Percentiles rank a stretch among this genome's conserved stretches.
phyloP scores from a whole-genome alignment of 805 yeast species.

The Candida berthetii region DNA sequence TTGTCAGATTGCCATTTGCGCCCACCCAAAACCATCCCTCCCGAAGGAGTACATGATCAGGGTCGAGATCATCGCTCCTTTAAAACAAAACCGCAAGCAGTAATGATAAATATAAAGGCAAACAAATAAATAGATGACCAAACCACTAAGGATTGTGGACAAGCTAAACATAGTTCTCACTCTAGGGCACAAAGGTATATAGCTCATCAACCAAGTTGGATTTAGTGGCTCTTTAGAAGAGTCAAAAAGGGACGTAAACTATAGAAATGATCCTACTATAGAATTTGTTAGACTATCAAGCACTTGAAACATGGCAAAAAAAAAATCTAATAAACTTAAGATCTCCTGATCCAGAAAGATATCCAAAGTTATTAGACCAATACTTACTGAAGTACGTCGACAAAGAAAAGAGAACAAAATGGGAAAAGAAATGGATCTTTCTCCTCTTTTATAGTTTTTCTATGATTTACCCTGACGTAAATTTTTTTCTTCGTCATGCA shows the following conservation, averaged over 20 bases:
- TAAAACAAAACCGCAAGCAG: slow-evolving; percentile 20
- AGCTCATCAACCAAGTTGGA: slow-evolving; percentile 99
- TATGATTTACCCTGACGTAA: no score
- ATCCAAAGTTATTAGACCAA: no score
- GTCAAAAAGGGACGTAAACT: slow-evolving; percentile 99
- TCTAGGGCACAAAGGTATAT: slow-evolving; percentile 91
- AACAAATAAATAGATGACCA: slow-evolving; percentile 64
- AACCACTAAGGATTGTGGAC: slow-evolving; percentile 87
- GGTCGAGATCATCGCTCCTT: slow-evolving; percentile 99
- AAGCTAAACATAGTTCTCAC: slow-evolving; percentile 69
- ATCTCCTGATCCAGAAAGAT: no score
- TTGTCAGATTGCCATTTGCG: slow-evolving; percentile 99
- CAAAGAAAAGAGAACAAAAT: no score
- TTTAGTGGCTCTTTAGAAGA: slow-evolving; percentile 98
- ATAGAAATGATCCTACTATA: slow-evolving; percentile 44
- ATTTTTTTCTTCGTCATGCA: no score
- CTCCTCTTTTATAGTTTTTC: no score
- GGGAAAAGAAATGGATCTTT: no score
- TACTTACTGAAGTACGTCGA: no score
- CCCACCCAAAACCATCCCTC: slow-evolving; percentile 88
- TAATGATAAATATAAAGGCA: slow-evolving; percentile 30
- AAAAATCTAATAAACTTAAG: no score
- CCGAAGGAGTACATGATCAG: slow-evolving; percentile 92
- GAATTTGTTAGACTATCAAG: no score
- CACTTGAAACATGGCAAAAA: no score